Percentiles rank a stretch among this genome's conserved stretches.
These are phyloP conservation scores for Mycena sanguinolenta DNA, from an alignment of 768 basidiomycete genomes.

Conservation along the genomic window DNA sequence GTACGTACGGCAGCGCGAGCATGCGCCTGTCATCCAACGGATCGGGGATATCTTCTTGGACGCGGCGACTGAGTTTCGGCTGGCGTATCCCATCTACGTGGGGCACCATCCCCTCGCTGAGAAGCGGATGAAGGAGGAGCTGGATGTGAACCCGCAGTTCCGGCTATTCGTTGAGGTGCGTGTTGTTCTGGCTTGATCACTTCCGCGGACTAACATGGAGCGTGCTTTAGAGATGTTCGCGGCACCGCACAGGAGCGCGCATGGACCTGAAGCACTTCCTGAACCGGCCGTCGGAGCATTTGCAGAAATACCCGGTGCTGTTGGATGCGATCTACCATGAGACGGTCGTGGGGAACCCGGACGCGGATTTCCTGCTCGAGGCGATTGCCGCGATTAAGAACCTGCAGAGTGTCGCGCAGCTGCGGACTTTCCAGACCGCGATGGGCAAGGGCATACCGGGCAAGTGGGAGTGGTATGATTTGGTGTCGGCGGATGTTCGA, in stretches of 20 bases:
- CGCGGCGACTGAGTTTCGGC: slow-evolving; percentile 88
- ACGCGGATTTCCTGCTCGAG: slow-evolving; percentile 85
- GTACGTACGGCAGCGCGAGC: slow-evolving; percentile 88
- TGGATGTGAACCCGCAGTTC: slow-evolving; percentile 85
- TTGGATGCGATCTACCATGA: slow-evolving; percentile 90
- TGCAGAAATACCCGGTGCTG: slow-evolving; percentile 87
- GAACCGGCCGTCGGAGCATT: slow-evolving; percentile 82
- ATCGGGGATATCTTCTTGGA: slow-evolving; percentile 93
- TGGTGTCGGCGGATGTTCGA: slow-evolving; percentile 78
- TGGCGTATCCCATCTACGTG: slow-evolving; percentile 88
- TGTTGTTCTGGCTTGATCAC: slow-evolving; percentile 38
- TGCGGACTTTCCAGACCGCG: slow-evolving; percentile 91
- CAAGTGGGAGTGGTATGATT: slow-evolving; percentile 93
- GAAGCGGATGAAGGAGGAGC: slow-evolving; percentile 88
- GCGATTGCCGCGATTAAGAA: slow-evolving; percentile 89
- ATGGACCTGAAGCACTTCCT: slow-evolving; percentile 84
- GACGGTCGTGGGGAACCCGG: slow-evolving; percentile 84
- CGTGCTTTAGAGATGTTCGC: slow-evolving; percentile 55
- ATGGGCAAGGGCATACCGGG: slow-evolving; percentile 86
- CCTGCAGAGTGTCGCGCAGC: slow-evolving; percentile 83
- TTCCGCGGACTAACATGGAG: not conserved
- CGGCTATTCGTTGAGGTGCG: slow-evolving; percentile 90
- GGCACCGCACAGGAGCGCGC: slow-evolving; percentile 56
- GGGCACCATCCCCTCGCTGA: slow-evolving; percentile 89
- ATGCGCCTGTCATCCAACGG: slow-evolving; percentile 82